These are phyloP conservation scores for Vanilla planifolia DNA, from an alignment of 106 monocot genomes.

Conservation along the genomic window DNA sequence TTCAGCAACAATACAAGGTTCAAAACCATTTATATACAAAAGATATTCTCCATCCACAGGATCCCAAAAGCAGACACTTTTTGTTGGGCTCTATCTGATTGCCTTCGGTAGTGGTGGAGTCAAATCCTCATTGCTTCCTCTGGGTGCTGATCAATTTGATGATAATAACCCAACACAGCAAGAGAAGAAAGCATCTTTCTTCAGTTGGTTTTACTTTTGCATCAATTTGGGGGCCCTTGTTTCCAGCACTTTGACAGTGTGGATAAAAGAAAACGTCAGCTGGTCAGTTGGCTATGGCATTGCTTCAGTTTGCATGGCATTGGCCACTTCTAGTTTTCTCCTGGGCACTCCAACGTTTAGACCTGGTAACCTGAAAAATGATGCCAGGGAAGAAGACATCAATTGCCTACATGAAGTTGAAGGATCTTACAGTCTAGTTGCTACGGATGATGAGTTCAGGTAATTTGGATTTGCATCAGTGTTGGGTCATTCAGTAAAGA, in stretches of 20 bases:
- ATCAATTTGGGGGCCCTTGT: conserved; percentile 20
- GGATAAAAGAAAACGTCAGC: conserved; percentile 38
- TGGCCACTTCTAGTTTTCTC: conserved; percentile 22
- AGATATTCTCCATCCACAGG: conserved; percentile 9
- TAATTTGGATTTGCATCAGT: too few species aligned
- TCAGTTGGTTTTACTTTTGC: conserved; percentile 47
- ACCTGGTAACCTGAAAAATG: conserved; percentile 8
- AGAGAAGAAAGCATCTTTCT: conserved; percentile 38
- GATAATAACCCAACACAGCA: conserved; percentile 23
- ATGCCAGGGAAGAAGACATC: conserved; percentile 12
- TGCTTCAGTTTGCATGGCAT: conserved; percentile 16
- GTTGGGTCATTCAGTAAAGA: too few species aligned
- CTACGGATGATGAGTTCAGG: conserved; percentile 34
- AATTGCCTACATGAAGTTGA: conserved; percentile 18
- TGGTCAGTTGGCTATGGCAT: conserved; percentile 42
- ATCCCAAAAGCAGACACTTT: neutral
- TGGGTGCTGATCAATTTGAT: conserved; percentile 31
- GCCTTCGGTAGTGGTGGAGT: conserved; percentile 23
- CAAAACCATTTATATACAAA: too few species aligned
- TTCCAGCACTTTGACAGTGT: conserved; percentile 31
- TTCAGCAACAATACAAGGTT: conserved; percentile 4
- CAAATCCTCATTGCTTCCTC: conserved; percentile 16
- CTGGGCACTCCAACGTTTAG: conserved; percentile 19
- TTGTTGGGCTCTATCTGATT: conserved; percentile 15
- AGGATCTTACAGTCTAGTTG: conserved; percentile 1